phyloP scores from a whole-genome alignment of 1,139 yeast species.

The Debaryomyces nepalensis region DNA sequence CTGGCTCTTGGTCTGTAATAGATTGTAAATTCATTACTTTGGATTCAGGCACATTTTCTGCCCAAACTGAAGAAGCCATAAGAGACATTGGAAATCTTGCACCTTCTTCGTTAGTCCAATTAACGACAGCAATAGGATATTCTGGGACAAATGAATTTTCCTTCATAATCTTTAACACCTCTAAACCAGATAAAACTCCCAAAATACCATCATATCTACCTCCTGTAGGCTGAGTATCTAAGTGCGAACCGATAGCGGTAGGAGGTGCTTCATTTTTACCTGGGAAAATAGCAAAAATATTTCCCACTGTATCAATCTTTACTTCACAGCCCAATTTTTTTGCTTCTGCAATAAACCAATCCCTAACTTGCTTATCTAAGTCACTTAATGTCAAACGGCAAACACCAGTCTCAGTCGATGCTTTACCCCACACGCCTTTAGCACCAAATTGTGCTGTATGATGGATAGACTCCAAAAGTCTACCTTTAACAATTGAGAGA shows the following conservation, averaged over 20 bases:
- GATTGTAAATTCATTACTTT: slow-evolving; percentile 56
- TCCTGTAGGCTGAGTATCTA: slow-evolving; percentile 79
- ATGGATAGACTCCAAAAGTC: slow-evolving; percentile 61
- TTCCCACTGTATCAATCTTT: slow-evolving; percentile 65
- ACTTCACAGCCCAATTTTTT: slow-evolving; percentile 59
- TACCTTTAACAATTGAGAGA: slow-evolving; percentile 24
- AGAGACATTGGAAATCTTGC: slow-evolving; percentile 72
- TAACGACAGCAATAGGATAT: slow-evolving; percentile 65
- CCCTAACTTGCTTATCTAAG: slow-evolving; percentile 65
- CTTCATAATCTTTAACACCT: slow-evolving; percentile 65
- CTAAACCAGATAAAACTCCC: slow-evolving; percentile 71
- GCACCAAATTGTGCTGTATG: slow-evolving; percentile 68
- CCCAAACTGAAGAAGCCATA: slow-evolving; percentile 72
- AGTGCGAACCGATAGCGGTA: slow-evolving; percentile 73
- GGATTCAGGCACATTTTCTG: slow-evolving; percentile 52
- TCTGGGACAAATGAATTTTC: slow-evolving; percentile 63
- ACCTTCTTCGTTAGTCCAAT: slow-evolving; percentile 83
- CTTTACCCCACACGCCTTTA: slow-evolving; percentile 63
- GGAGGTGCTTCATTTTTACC: slow-evolving; percentile 58
- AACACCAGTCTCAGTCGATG: slow-evolving; percentile 60
- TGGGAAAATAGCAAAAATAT: slow-evolving; percentile 68
- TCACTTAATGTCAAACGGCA: slow-evolving; percentile 65
- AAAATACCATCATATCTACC: slow-evolving; percentile 75
- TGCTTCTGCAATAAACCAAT: slow-evolving; percentile 65
- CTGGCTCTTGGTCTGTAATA: slow-evolving; percentile 55